These are phyloP conservation scores for Diplocarpon mali DNA, from an alignment of 2,329 filamentous ascomycete species.

Conservation along the genomic window DNA sequence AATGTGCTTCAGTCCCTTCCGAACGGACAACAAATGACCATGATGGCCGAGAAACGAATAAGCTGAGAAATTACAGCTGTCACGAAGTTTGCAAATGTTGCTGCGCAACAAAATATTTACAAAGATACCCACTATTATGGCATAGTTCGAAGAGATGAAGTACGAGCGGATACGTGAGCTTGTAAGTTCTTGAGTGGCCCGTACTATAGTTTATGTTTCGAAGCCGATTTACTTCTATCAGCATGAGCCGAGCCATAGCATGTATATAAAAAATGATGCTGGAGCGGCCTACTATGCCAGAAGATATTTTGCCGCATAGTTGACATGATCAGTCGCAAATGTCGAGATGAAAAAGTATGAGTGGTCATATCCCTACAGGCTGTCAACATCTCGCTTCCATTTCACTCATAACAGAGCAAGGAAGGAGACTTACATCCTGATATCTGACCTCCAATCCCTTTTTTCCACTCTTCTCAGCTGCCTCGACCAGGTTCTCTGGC, in stretches of 20 bases:
- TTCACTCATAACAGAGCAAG: neutral
- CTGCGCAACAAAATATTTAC: conserved; percentile 14
- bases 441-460: conserved; percentile 68
- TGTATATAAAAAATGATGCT: neutral
- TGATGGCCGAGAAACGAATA: conserved; percentile 33
- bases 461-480: conserved; percentile 64
- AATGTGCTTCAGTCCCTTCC: neutral
- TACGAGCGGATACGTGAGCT: neutral
- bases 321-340: conserved; percentile 83
- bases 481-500: conserved; percentile 82
- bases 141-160: neutral
- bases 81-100: conserved; percentile 16
- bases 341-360: conserved; percentile 94
- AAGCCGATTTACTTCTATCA: conserved; percentile 16
- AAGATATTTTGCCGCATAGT: conserved; percentile 82
- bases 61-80: no score
- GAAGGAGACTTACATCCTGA: conserved; percentile 48
- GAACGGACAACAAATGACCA: conserved; percentile 15
- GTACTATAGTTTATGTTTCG: conserved; percentile 20
- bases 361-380: conserved; percentile 71
- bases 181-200: neutral
- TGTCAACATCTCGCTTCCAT: conserved; percentile 7
- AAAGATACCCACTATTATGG: conserved; percentile 17
- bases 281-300: conserved; percentile 39
- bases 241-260: conserved; percentile 12